These are phyloP conservation scores for Flaveria bidentis DNA, from an alignment of 129 eudicot genomes.

Conservation along the genomic window DNA sequence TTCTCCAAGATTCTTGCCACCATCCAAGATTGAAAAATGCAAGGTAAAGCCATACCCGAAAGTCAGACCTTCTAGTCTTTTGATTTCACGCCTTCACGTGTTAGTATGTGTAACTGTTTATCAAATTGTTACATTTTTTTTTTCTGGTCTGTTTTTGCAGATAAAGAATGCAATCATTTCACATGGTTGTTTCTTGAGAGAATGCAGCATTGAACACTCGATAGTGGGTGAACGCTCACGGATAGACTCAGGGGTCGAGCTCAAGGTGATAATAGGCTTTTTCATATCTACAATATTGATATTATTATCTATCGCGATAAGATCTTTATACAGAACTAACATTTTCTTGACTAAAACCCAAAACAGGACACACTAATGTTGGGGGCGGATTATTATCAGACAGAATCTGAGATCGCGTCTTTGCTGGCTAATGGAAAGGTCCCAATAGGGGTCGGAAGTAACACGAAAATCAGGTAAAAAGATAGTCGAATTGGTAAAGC, in stretches of 20 bases:
- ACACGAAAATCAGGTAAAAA: constrained; percentile 73
- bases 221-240: constrained; percentile 98
- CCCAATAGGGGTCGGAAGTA: constrained; percentile 88
- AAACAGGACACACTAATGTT: constrained; percentile 82
- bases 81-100: too few species aligned
- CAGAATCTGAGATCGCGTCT: constrained; percentile 90
- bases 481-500: background rate
- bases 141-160: constrained; percentile 40
- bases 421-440: constrained; percentile 87
- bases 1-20: constrained; percentile 92
- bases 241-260: constrained; percentile 85
- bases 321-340: background rate
- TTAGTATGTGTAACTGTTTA: background rate
- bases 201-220: constrained; percentile 82
- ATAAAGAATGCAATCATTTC: constrained; percentile 89
- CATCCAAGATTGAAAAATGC: constrained; percentile 86
- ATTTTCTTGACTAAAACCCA: constrained; percentile 2
- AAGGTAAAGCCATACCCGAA: constrained; percentile 45
- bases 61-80: background rate
- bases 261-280: constrained; percentile 48
- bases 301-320: background rate
- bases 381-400: constrained; percentile 93
- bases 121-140: background rate
- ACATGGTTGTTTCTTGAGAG: constrained; percentile 93
- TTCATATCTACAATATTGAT: background rate